phyloP scores from a whole-genome alignment of 352 stramenopile species.

The Hyphochytrium catenoides region DNA sequence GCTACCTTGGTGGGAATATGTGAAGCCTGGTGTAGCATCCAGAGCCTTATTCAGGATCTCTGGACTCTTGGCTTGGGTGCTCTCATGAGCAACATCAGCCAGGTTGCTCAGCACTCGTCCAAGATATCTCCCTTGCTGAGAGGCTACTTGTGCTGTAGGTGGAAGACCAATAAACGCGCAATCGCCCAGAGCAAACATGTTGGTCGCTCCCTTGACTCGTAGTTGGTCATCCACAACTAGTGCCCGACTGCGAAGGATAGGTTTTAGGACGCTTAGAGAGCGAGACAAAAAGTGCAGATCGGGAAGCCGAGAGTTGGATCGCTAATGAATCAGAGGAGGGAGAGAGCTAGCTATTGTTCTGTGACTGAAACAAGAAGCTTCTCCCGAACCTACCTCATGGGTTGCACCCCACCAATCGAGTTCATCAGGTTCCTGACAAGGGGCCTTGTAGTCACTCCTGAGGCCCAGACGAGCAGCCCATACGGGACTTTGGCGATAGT shows the following conservation, averaged over 20 bases:
- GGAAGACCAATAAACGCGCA: slow-evolving; percentile 2
- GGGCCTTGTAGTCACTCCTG: slow-evolving; percentile 9
- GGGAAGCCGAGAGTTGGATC: too few relatives aligned
- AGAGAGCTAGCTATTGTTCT: too few relatives aligned
- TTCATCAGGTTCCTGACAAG: slow-evolving; percentile 9
- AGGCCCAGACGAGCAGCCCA: slow-evolving; percentile 13
- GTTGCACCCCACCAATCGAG: slow-evolving; percentile 29
- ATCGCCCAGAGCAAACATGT: slow-evolving; percentile 5
- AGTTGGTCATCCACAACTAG: slow-evolving; percentile 5
- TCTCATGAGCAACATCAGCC: too few relatives aligned
- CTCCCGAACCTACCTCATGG: slow-evolving; percentile 41
- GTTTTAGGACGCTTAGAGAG: too few relatives aligned
- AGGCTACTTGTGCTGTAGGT: slow-evolving; percentile 5
- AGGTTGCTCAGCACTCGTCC: slow-evolving; percentile 1
- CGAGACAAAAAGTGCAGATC: too few relatives aligned
- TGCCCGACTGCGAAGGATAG: slow-evolving; percentile 1
- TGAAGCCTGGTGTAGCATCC: too few relatives aligned
- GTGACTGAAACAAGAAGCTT: slow-evolving; percentile 54
- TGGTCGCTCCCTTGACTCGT: slow-evolving; percentile 2
- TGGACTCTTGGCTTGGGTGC: too few relatives aligned
- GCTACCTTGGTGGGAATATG: too few relatives aligned
- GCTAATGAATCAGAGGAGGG: too few relatives aligned
- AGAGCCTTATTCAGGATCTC: too few relatives aligned
- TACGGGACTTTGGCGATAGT: slow-evolving; percentile 4
- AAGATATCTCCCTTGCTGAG: slow-evolving; percentile 6